Evolutionary conservation across 2,329 filamentous ascomycete genomes (phyloP), one percentile per base, ranked within the genome.

Genomic region (Cladosporium sp.): DNA sequence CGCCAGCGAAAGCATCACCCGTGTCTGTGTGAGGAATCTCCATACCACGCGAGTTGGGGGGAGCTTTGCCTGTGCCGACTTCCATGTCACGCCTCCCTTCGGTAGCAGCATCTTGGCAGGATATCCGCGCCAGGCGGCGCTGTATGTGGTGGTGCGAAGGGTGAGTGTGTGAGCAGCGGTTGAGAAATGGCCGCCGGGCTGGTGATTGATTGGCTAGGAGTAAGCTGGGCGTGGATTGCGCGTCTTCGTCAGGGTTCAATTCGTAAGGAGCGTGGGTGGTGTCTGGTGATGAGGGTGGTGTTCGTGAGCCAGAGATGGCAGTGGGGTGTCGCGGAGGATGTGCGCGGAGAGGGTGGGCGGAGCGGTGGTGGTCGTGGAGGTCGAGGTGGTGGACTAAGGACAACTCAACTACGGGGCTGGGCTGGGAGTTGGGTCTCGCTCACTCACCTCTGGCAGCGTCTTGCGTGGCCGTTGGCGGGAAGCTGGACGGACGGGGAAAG

Each of bases 81-180:
- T 97, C 93, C 94, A 98, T 78, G 88, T 93, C 75, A 94, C 86
- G 78, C 92, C 91, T 78, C 91, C 91, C 81, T 96, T 96, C 70
- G 92, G 91, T 73, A 96, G 88, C 82, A 97, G 88, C 93, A 97
- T 97, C 52, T 62, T 76, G 67, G 44, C 26, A 35, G 35, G 14
- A 5, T 62, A n/a, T 52, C 37, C 58, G 64, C 64, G 56, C 58
- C 64, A 21, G 40, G 57, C 31, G 62, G 62, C 62, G 62, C 62
- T 65, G 31, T 60, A 28, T 60, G 44, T 28, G 37, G 44, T 58
- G n/a, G 62, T 35, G 55, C 53, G 40, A 65, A 52, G 31, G 35
- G 55, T 28, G 31, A 12, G 31, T 28, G 23, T 29, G 6, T 28
- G 33, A n/a, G 6, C 26, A 46, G 55, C 55, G 18, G 21, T 57